Conservation (phyloP, 2,329 filamentous ascomycete species). For the Lachnellula occidentalis region DNA sequence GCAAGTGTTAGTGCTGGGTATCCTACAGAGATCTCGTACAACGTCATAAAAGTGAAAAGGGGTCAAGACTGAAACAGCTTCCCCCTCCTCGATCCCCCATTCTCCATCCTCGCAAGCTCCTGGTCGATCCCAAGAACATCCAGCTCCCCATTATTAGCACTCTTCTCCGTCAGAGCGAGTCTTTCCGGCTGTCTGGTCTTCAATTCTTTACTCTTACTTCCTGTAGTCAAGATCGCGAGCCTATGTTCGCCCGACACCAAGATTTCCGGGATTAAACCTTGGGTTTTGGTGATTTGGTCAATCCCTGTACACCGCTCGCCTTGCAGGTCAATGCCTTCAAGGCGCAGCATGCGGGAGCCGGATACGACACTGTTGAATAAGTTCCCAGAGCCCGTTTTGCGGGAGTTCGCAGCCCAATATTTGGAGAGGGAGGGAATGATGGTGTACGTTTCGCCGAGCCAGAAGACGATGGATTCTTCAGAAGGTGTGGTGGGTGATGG, state of each 20-base stretch:
- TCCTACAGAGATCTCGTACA: constrained; percentile 7
- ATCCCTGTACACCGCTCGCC: constrained; percentile 30
- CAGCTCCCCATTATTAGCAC: constrained; percentile 32
- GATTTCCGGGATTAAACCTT: constrained; percentile 21
- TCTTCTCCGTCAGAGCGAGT: constrained; percentile 21
- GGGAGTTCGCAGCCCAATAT: constrained; percentile 28
- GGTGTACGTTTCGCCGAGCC: constrained; percentile 29
- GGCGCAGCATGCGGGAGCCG: constrained; percentile 22
- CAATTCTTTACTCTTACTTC: constrained; percentile 8
- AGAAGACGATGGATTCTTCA: constrained; percentile 31
- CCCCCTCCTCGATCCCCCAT: constrained; percentile 13
- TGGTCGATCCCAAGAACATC: constrained; percentile 63
- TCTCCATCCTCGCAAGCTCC: constrained; percentile 50
- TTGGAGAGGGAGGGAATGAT: constrained; percentile 29
- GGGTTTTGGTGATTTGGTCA: constrained; percentile 22
- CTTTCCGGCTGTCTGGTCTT: constrained; percentile 7
- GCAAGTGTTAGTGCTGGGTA: neutral
- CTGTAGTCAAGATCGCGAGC: constrained; percentile 22
- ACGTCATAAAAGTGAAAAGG: neutral
- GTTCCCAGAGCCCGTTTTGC: constrained; percentile 19
- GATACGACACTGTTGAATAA: constrained; percentile 21
- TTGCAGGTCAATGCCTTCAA: constrained; percentile 29
- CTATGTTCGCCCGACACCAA: constrained; percentile 30
- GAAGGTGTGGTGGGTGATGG: constrained; percentile 20
- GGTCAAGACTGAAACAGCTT: constrained; percentile 16